Evolutionary conservation across 805 yeast species (phyloP).

Genomic region (Priceomyces carsonii): DNA sequence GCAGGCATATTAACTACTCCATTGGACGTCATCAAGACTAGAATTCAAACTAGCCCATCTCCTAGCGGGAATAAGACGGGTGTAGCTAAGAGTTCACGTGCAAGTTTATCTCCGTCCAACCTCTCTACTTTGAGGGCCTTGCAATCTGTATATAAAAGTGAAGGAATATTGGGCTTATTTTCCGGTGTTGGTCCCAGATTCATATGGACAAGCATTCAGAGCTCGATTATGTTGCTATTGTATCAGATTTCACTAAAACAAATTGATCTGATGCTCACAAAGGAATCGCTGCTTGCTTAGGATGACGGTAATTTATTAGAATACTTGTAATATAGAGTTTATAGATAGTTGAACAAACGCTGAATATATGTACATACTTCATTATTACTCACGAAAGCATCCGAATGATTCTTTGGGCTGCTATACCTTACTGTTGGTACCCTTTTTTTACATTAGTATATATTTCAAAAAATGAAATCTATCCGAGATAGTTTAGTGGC

Average conservation of each 20-base stretch:
- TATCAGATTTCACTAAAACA: slow-evolving; percentile 76
- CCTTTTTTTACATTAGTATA: no score
- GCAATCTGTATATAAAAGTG: slow-evolving; percentile 55
- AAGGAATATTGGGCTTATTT: slow-evolving; percentile 80
- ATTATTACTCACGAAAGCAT: no score
- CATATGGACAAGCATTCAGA: slow-evolving; percentile 95
- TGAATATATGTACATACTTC: no score
- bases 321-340: no score
- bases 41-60: slow-evolving; percentile 84
- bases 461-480: no score
- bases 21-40: slow-evolving; percentile 85
- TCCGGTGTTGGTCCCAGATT: slow-evolving; percentile 96
- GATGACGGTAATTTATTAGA: no score
- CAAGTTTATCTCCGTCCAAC: slow-evolving; percentile 10
- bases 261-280: slow-evolving; percentile 30
- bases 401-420: no score
- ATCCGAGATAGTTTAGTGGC: slow-evolving; percentile 22
- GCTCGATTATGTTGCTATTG: slow-evolving; percentile 87
- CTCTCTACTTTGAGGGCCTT: slow-evolving; percentile 34
- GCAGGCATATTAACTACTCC: slow-evolving; percentile 92
- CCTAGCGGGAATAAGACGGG: slow-evolving; percentile 7
- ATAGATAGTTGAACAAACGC: no score
- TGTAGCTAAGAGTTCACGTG: no score
- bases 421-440: no score
- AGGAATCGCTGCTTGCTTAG: no score